Evolutionary conservation across 352 stramenopile genomes (phyloP), one percentile per base, ranked within the genome.

Genomic region (Phytopythium chamaehyphon): DNA sequence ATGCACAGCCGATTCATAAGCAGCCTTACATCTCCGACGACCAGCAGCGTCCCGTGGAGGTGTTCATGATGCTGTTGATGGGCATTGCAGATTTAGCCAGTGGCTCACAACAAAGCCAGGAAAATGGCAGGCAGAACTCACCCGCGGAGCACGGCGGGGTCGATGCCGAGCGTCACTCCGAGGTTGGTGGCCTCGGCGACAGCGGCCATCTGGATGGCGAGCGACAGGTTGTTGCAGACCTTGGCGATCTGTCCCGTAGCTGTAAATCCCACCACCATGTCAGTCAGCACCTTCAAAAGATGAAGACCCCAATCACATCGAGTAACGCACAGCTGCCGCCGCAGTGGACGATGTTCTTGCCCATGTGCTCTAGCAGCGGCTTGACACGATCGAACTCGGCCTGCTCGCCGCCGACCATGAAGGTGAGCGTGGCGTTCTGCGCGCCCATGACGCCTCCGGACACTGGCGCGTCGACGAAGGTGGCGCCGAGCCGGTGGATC

Each of bases 151-250:
- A 98, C 75, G 56, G 87, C 89, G 8, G 95, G 90, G 66, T 99
- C 90, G 42, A 99, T 95, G 24, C 96, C 96, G 42, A 99, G 67
- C 40, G 85, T 87, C 49, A 95, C 90, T 15, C 96, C 96, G 43
- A 99, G 80, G 61, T 97, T 98, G 86, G 98, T 96, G 18, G 95
- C 96, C 62, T 99, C 96, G 7, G 85, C 86, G 35, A 98, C 88
- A 8, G 92, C 97, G 31, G 94, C 68, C 96, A 99, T 99, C 61
- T 97, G 93, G 56, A 98, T 97, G 7, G 88, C 96, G 15, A 99
- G 71, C n/a, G 94, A 83, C 39, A 99, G 62, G 73, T 99, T 99
- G 82, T 99, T 99, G 77, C 95, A 98, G 24, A 99, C 70, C 81
- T 99, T 99, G 40, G 94, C 91, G 50, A 90, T 66, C 51, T 95